Evolutionary conservation across 78 protist species (phyloP), one percentile per base, ranked within the genome.

Genomic region (Isochrysis galbana): DNA sequence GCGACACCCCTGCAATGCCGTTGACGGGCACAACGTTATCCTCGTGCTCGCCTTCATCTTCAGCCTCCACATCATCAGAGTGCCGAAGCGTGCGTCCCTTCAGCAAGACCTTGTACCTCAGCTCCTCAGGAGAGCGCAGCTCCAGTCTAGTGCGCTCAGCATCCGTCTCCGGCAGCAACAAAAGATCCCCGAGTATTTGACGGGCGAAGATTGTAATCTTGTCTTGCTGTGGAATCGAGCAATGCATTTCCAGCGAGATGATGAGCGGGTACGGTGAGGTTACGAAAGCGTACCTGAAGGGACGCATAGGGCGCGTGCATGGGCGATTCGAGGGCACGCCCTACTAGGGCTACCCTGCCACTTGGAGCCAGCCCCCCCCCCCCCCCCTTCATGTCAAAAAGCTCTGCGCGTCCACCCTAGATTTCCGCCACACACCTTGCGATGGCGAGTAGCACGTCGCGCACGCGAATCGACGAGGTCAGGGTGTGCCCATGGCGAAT

Each of bases 401-500:
- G n/a, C n/a, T n/a, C n/a, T n/a, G n/a, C n/a, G n/a, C n/a, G n/a
- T n/a, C n/a, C n/a, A n/a, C n/a, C n/a, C n/a, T n/a, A n/a, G n/a
- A n/a, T n/a, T n/a, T n/a, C n/a, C n/a, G n/a, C n/a, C n/a, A n/a
- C n/a, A n/a, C n/a, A n/a, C n/a, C n/a, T n/a, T n/a, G n/a, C n/a
- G n/a, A n/a, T n/a, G n/a, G n/a, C n/a, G n/a, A n/a, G n/a, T n/a
- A 47, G 44, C 34, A 34, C 41, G 72, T 84, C 46, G 3, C 41
- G 42, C 22, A 34, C 29, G 2, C 48, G 77, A 46, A 97, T 91
- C 74, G 92, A 91, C 38, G 95, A 19, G 3, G 98, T 96, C n/a
- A 96, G 93, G 25, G 99, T 97, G 91, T 93, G 92, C 44, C 98
- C 98, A 94, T 97, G 99, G 93, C 91, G 93, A 78, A 98, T 93